Conservation (phyloP, 495 filamentous ascomycete genomes). For the Elaphomyces granulatus region DNA sequence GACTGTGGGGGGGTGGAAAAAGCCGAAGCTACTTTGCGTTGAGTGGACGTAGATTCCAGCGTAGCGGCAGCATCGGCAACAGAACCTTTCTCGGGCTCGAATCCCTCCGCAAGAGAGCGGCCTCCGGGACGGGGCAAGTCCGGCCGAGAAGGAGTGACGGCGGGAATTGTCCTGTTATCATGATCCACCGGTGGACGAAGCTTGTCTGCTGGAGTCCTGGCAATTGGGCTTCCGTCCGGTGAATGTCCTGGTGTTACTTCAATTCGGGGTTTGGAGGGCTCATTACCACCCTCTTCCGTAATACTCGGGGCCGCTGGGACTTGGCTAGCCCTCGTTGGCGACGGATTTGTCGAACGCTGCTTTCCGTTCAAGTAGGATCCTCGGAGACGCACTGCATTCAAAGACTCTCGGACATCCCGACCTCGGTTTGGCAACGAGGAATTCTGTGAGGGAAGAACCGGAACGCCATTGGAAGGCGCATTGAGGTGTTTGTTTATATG, state of each 20-base stretch:
- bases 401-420: slow-evolving; percentile 74
- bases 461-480: slow-evolving; percentile 62
- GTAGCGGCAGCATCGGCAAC: slow-evolving; percentile 14
- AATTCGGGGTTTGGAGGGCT: slow-evolving; percentile 15
- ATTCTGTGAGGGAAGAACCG: slow-evolving; percentile 73
- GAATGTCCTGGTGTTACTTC: slow-evolving; percentile 21
- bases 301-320: slow-evolving; percentile 41
- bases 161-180: slow-evolving; percentile 13
- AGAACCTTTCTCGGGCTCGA: slow-evolving; percentile 38
- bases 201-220: slow-evolving; percentile 48
- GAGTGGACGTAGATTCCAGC: slow-evolving; percentile 24
- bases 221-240: slow-evolving; percentile 31
- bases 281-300: slow-evolving; percentile 45
- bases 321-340: slow-evolving; percentile 40
- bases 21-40: slow-evolving; percentile 14
- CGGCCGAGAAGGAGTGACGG: slow-evolving; percentile 11
- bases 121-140: slow-evolving; percentile 25
- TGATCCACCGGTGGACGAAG: slow-evolving; percentile 30
- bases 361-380: slow-evolving; percentile 53
- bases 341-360: slow-evolving; percentile 40
- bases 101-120: slow-evolving; percentile 23
- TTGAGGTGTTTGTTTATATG: slow-evolving; percentile 91
- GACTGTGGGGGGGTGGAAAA: slow-evolving; percentile 27
- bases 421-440: slow-evolving; percentile 81
- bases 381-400: slow-evolving; percentile 78